phyloP scores from a whole-genome alignment of 192 early-diverging fungal species.

The Backusella sp. region DNA sequence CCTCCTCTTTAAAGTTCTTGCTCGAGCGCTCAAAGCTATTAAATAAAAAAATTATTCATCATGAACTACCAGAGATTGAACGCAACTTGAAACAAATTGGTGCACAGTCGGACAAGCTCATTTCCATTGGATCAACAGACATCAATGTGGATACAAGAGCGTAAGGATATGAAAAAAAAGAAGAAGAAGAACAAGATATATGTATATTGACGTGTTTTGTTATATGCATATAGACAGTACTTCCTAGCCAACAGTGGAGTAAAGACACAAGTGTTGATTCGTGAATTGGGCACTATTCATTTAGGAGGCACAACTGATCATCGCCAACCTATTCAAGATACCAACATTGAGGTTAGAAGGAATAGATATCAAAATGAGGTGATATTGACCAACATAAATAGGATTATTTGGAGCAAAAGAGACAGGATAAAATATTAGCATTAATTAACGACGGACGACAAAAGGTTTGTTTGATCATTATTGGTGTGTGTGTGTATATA shows the following conservation, averaged over 20 bases:
- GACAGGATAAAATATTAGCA: conserved; percentile 72
- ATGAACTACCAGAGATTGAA: conserved; percentile 74
- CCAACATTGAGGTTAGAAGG: conserved; percentile 66
- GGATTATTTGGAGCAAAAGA: conserved; percentile 69
- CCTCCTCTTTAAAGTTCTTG: conserved; percentile 42
- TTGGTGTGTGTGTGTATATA: background rate
- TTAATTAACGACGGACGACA: conserved; percentile 72
- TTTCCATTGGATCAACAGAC: conserved; percentile 36
- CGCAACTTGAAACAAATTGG: conserved; percentile 90
- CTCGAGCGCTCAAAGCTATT: conserved; percentile 76
- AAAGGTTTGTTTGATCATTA: conserved; percentile 25
- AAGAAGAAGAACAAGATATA: background rate
- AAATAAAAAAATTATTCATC: conserved; percentile 65
- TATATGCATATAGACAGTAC: conserved; percentile 46
- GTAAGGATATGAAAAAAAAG: conserved; percentile 28
- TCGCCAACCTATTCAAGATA: conserved; percentile 72
- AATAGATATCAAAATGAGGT: background rate
- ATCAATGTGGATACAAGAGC: conserved; percentile 46
- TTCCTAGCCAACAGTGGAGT: conserved; percentile 79
- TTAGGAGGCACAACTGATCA: conserved; percentile 73
- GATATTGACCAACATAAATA: conserved; percentile 16
- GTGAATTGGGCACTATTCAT: conserved; percentile 62
- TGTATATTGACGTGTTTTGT: background rate
- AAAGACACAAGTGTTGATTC: conserved; percentile 69
- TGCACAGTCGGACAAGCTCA: conserved; percentile 74